phyloP scores from a whole-genome alignment of 2,329 filamentous ascomycete genomes.

The Nigrospora sphaerica region DNA sequence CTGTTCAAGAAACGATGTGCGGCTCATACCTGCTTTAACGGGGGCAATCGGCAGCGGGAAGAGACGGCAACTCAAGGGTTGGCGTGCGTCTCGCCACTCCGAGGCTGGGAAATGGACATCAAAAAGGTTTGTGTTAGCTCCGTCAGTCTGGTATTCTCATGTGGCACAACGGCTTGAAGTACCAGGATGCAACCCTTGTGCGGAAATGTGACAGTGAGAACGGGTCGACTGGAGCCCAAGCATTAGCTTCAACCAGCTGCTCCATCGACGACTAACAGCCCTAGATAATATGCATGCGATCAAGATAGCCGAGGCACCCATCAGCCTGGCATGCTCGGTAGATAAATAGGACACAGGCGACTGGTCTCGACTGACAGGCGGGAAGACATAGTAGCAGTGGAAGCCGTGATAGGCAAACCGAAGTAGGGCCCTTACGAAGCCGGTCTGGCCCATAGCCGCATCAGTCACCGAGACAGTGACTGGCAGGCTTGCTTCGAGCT shows the following conservation, averaged over 20 bases:
- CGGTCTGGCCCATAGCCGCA: too few relatives aligned
- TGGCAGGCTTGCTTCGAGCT: too few relatives aligned
- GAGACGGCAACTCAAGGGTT: too few relatives aligned
- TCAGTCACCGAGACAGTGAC: too few relatives aligned
- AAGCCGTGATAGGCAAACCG: too few relatives aligned
- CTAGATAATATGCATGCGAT: conserved; percentile 21
- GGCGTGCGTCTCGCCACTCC: conserved; percentile 19
- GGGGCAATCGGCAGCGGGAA: too few relatives aligned
- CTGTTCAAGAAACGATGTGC: too few relatives aligned
- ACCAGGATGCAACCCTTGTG: too few relatives aligned
- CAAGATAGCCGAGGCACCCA: conserved; percentile 23
- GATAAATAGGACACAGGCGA: conserved; percentile 22
- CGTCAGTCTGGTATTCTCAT: conserved; percentile 29
- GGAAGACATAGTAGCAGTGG: conserved; percentile 23
- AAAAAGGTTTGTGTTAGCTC: conserved; percentile 18
- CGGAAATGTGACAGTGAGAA: too few relatives aligned
- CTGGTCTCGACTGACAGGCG: conserved; percentile 25
- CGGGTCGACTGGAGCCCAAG: too few relatives aligned
- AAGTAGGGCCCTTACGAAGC: conserved; percentile 4
- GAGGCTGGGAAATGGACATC: conserved; percentile 3
- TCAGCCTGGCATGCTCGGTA: conserved; percentile 23
- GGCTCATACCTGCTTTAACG: too few relatives aligned
- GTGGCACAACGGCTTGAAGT: conserved; percentile 19
- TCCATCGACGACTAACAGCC: conserved; percentile 24
- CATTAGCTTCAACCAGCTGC: conserved; percentile 21